Percentiles rank a stretch among this genome's conserved stretches.
Conservation (phyloP, 2,329 filamentous ascomycete genomes). For the Trichoderma guizhouense region DNA sequence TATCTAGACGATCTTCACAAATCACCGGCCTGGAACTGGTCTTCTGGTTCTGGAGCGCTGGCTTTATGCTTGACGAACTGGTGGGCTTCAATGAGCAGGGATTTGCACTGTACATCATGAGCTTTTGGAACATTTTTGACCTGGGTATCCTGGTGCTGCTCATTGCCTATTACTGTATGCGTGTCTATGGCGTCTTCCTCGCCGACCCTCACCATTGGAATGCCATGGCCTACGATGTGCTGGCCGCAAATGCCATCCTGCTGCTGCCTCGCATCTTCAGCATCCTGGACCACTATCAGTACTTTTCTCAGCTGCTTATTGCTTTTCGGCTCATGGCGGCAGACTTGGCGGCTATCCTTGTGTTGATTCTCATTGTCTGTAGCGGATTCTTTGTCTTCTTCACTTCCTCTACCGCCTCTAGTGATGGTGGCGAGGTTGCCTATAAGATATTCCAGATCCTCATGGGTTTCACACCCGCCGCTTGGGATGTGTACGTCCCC, state of each 20-base stretch:
- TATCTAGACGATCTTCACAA: conserved; percentile 68
- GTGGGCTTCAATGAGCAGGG: conserved; percentile 96
- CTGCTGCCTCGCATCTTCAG: conserved; percentile 90
- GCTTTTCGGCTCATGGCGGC: conserved; percentile 92
- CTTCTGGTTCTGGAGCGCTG: conserved; percentile 97
- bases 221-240: conserved; percentile 86
- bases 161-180: conserved; percentile 84
- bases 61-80: conserved; percentile 94
- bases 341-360: conserved; percentile 79
- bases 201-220: conserved; percentile 73
- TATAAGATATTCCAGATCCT: conserved; percentile 91
- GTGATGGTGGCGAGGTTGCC: conserved; percentile 70
- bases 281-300: conserved; percentile 89
- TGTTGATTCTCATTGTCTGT: conserved; percentile 81
- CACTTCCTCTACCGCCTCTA: conserved; percentile 70
- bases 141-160: conserved; percentile 83
- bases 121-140: conserved; percentile 96
- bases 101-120: conserved; percentile 94
- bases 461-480: conserved; percentile 93
- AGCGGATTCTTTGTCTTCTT: conserved; percentile 97
- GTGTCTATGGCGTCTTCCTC: conserved; percentile 82
- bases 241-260: conserved; percentile 85
- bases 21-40: conserved; percentile 83
- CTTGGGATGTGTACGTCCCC: conserved; percentile 72
- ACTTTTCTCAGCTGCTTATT: conserved; percentile 92